Evolutionary conservation across 768 basidiomycete species (phyloP).

Genomic region (Phaffia tasmanica): DNA sequence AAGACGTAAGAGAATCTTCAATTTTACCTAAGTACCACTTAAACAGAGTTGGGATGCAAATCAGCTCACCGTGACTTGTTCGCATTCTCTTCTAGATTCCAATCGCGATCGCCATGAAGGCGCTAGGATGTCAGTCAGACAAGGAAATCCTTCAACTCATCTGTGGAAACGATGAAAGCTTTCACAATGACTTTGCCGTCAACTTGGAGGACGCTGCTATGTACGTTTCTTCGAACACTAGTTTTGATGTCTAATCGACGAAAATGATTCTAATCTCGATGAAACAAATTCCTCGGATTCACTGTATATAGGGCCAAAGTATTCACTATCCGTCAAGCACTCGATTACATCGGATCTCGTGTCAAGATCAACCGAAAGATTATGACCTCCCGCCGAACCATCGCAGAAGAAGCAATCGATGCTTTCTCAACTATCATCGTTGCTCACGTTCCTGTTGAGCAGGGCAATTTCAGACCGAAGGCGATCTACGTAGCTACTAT

Average conservation of each 20-base stretch:
- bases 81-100: slow-evolving; percentile 47
- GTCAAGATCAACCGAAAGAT: slow-evolving; percentile 77
- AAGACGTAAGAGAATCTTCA: slow-evolving; percentile 45
- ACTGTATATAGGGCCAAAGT: slow-evolving; percentile 39
- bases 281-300: background rate
- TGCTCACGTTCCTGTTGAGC: slow-evolving; percentile 84
- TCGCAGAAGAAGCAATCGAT: slow-evolving; percentile 90
- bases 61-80: background rate
- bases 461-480: slow-evolving; percentile 81
- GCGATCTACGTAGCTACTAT: slow-evolving; percentile 96
- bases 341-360: slow-evolving; percentile 87
- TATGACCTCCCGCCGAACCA: slow-evolving; percentile 52
- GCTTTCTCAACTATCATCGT: slow-evolving; percentile 95
- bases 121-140: slow-evolving; percentile 90
- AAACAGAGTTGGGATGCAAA: background rate
- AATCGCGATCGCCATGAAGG: slow-evolving; percentile 89
- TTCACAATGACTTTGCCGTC: slow-evolving; percentile 72
- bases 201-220: slow-evolving; percentile 91
- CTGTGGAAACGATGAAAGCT: slow-evolving; percentile 79
- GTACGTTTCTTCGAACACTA: slow-evolving; percentile 29
- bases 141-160: slow-evolving; percentile 93
- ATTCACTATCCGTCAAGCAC: slow-evolving; percentile 82
- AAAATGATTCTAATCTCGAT: slow-evolving; percentile 14
- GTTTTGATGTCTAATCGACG: slow-evolving; percentile 40
- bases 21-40: background rate